These are phyloP conservation scores for Phytophthora palmivora DNA, from an alignment of 352 stramenopile genomes.

Conservation along the genomic window DNA sequence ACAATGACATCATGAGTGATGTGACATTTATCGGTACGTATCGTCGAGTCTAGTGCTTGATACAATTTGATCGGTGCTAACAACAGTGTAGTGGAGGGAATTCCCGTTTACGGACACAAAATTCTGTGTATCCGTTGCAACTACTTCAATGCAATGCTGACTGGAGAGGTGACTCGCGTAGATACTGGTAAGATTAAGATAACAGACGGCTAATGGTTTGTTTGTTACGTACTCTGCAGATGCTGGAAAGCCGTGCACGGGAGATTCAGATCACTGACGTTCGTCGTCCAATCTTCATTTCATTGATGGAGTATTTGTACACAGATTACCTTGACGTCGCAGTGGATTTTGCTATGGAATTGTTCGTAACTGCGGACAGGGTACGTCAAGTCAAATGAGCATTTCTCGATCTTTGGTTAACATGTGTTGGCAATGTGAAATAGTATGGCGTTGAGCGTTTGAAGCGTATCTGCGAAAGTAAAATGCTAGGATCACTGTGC, in stretches of 20 bases:
- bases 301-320: slow-evolving; percentile 97
- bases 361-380: slow-evolving; percentile 94
- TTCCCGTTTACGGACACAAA: slow-evolving; percentile 90
- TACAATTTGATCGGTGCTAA: neutral
- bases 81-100: slow-evolving; percentile 71
- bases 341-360: slow-evolving; percentile 93
- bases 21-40: slow-evolving; percentile 85
- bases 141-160: slow-evolving; percentile 94
- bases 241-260: slow-evolving; percentile 89
- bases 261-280: slow-evolving; percentile 95
- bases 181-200: neutral
- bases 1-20: slow-evolving; percentile 89
- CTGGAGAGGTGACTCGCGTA: slow-evolving; percentile 65
- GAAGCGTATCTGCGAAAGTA: slow-evolving; percentile 95
- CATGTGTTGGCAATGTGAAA: slow-evolving; percentile 8
- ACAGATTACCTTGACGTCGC: slow-evolving; percentile 94
- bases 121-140: slow-evolving; percentile 95
- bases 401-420: slow-evolving; percentile 11
- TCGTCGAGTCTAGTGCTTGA: neutral
- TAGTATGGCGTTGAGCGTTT: slow-evolving; percentile 89
- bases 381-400: slow-evolving; percentile 33
- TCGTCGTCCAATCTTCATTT: slow-evolving; percentile 92
- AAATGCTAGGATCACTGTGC: slow-evolving; percentile 95
- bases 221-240: slow-evolving; percentile 54
- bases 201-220: slow-evolving; percentile 1